These are phyloP conservation scores for Salix exigua DNA, from an alignment of 345 rosid genomes.

Conservation along the genomic window DNA sequence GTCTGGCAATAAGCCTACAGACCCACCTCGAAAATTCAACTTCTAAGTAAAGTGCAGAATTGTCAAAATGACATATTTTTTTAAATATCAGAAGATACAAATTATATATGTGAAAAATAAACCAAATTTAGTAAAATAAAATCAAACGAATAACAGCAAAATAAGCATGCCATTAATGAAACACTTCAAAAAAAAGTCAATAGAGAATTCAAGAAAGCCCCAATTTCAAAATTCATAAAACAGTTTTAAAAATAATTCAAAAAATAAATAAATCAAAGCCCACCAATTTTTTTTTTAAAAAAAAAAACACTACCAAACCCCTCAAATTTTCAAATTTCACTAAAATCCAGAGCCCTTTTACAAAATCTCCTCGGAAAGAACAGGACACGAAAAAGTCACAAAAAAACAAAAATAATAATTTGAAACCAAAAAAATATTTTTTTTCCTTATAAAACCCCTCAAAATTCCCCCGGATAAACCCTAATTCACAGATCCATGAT, in stretches of 20 bases:
- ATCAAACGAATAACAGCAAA: neutral
- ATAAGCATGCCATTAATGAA: neutral
- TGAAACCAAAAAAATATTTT: neutral
- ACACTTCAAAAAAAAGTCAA: neutral
- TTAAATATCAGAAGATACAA: neutral
- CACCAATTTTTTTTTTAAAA: too few relatives aligned
- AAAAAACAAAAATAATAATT: neutral
- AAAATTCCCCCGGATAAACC: constrained; percentile 26
- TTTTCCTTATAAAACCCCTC: neutral
- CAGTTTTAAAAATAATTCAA: neutral
- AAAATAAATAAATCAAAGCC: neutral
- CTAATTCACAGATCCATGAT: constrained; percentile 43
- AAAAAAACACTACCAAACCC: neutral
- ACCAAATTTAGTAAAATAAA: neutral
- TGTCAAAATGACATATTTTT: neutral
- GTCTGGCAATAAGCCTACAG: neutral
- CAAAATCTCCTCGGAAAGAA: constrained; percentile 7
- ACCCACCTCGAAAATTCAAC: neutral
- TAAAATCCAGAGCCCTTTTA: neutral
- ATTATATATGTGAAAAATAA: neutral
- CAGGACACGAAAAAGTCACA: neutral
- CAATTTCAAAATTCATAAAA: neutral
- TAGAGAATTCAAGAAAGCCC: neutral
- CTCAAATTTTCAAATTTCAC: neutral
- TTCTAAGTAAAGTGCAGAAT: neutral